A percentile compares a stretch with the other conserved stretches of the same genome.
These are phyloP conservation scores for Posidonia australis DNA, from an alignment of 106 monocot genomes.

Conservation along the genomic window DNA sequence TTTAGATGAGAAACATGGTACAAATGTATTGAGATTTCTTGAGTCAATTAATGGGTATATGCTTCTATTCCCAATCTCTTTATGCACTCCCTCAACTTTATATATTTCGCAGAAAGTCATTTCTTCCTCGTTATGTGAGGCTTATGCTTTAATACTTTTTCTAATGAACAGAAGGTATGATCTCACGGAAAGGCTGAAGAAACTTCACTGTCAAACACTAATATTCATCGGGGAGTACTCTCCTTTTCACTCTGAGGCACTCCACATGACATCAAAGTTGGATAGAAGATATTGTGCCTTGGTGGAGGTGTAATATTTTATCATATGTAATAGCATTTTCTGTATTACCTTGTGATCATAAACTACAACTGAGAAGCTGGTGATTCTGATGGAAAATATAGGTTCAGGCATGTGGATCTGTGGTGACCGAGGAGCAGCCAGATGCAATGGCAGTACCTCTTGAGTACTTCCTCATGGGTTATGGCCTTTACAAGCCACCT, in stretches of 20 bases:
- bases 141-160: neutral
- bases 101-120: neutral
- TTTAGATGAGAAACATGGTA: slow-evolving; percentile 43
- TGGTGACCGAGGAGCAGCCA: slow-evolving; percentile 80
- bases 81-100: neutral
- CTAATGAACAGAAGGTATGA: slow-evolving; percentile 47
- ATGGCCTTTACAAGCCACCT: slow-evolving; percentile 37
- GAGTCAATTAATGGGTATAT: slow-evolving; percentile 61
- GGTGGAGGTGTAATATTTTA: slow-evolving; percentile 39
- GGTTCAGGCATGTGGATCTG: slow-evolving; percentile 62
- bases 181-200: slow-evolving; percentile 40
- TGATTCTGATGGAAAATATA: neutral
- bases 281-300: slow-evolving; percentile 66
- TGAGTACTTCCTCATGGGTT: slow-evolving; percentile 56
- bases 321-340: neutral
- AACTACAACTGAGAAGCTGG: neutral
- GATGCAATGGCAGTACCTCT: slow-evolving; percentile 63
- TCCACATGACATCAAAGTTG: slow-evolving; percentile 56
- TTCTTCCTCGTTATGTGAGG: neutral
- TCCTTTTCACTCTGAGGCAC: slow-evolving; percentile 57
- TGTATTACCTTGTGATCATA: no score
- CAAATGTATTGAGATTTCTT: slow-evolving; percentile 53
- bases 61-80: neutral
- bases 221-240: slow-evolving; percentile 71
- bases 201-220: slow-evolving; percentile 42